phyloP scores from a whole-genome alignment of 2,329 filamentous ascomycete genomes.

The Colletotrichum incanum region DNA sequence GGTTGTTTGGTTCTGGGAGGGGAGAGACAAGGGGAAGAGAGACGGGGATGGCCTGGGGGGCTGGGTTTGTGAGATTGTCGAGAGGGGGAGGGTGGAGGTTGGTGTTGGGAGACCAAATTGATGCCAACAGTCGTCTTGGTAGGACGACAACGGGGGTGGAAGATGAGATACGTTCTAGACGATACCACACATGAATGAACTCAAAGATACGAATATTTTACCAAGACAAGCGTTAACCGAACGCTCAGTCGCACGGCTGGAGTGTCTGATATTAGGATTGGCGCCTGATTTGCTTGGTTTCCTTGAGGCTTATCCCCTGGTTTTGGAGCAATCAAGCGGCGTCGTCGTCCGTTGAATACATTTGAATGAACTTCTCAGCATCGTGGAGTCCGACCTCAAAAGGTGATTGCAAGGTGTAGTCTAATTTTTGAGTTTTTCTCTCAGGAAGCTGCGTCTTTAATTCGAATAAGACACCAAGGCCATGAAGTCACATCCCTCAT shows the following conservation, averaged over 20 bases:
- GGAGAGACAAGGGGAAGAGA: conserved; percentile 1
- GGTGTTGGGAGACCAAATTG: conserved; percentile 13
- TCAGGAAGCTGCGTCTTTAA: too few species aligned
- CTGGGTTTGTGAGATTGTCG: conserved; percentile 21
- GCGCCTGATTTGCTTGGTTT: not conserved
- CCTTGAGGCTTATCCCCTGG: not conserved
- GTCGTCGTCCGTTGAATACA: too few species aligned
- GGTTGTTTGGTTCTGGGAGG: conserved; percentile 44
- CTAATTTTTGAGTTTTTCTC: too few species aligned
- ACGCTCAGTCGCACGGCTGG: not conserved
- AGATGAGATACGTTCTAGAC: not conserved
- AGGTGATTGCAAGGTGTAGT: too few species aligned
- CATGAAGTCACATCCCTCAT: too few species aligned
- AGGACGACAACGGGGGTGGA: not conserved
- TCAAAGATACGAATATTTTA: not conserved
- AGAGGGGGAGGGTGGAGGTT: conserved; percentile 8
- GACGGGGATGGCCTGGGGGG: not conserved
- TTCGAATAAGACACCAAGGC: too few species aligned
- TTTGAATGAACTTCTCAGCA: too few species aligned
- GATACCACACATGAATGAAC: not conserved
- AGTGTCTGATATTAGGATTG: not conserved
- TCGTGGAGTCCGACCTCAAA: too few species aligned
- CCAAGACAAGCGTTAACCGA: too few species aligned
- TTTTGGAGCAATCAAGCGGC: not conserved
- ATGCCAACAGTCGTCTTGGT: not conserved